Evolutionary conservation across 371 early-diverging fungal genomes (phyloP), one percentile per base, ranked within the genome.

Genomic region (Haplosporangium sp.): DNA sequence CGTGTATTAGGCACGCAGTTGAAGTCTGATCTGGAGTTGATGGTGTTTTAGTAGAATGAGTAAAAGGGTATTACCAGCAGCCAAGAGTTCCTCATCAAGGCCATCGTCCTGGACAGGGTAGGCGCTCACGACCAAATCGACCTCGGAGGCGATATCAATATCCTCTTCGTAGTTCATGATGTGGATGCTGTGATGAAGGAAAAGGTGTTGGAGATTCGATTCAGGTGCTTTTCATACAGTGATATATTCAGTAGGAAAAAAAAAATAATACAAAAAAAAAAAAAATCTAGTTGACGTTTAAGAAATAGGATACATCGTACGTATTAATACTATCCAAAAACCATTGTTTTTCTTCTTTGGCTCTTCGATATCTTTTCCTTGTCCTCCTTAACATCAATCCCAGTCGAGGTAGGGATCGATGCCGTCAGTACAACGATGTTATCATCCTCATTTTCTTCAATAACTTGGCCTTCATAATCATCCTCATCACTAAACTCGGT

Each of bases 71-170:
- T 77, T 67, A 77, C 70, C 75, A 75, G 71, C 69, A 53, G 63
- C 72, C 71, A 72, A 65, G 67, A 77, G 67, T 57, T 82, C 76
- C 72, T 84, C 69, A 72, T 77, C 69, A 63, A 85, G 81, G 71
- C 84, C 84, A 62, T 84, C 85, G 59, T 85, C 87, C 65, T 86
- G 77, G 69, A 77, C 88, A 64, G 88, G 88, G 67, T 90, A 88
- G 39, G 87, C 85, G 74, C 87, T 87, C 61, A 92, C 89, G 42
- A 94, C 91, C 63, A 95, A 87, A 82, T 95, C 96, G 77, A 95
- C 93, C 86, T 95, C 93, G 71, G 92, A 92, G 69, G 90, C 92
- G 83, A 92, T 88, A 73, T 94, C 94, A 72, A 94, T 94, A 70
- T 94, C 94, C 85, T 94, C 91, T 67, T 76, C 76, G 76, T 76